Percentiles rank a stretch among this genome's conserved stretches.
These are phyloP conservation scores for Alternaria novae-zelandiae DNA, from an alignment of 2,329 filamentous ascomycete genomes.

Conservation along the genomic window DNA sequence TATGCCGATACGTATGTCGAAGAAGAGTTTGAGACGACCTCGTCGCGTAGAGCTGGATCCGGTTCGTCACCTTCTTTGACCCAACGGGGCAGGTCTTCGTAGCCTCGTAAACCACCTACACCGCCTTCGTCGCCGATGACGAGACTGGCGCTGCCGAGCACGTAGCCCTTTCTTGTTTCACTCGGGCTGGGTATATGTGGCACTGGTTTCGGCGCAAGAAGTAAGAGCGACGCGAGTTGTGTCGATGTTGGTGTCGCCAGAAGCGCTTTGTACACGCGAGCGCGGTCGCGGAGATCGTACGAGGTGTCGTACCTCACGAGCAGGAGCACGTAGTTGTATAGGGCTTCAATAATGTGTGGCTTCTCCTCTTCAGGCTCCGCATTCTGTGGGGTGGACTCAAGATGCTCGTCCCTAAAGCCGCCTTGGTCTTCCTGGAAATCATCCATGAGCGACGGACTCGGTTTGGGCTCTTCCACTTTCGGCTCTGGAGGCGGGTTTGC, in stretches of 20 bases:
- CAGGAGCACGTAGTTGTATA: slow-evolving; percentile 86
- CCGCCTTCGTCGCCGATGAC: slow-evolving; percentile 80
- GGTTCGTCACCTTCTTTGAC: slow-evolving; percentile 81
- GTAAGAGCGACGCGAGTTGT: slow-evolving; percentile 86
- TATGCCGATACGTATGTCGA: slow-evolving; percentile 39
- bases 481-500: slow-evolving; percentile 56
- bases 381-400: slow-evolving; percentile 21
- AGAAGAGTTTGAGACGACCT: slow-evolving; percentile 39
- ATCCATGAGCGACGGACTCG: slow-evolving; percentile 30
- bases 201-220: slow-evolving; percentile 92
- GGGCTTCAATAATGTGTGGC: slow-evolving; percentile 72
- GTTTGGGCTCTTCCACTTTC: slow-evolving; percentile 40
- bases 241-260: slow-evolving; percentile 75
- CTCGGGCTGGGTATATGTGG: slow-evolving; percentile 90
- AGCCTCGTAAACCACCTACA: slow-evolving; percentile 72
- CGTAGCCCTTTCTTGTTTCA: slow-evolving; percentile 77
- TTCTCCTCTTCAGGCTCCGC: slow-evolving; percentile 40
- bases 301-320: slow-evolving; percentile 92
- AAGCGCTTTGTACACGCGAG: slow-evolving; percentile 85
- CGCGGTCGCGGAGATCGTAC: slow-evolving; percentile 91
- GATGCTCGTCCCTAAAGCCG: slow-evolving; percentile 39
- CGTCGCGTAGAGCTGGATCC: slow-evolving; percentile 73
- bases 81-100: slow-evolving; percentile 85
- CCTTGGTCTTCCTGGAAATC: slow-evolving; percentile 45
- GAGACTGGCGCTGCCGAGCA: slow-evolving; percentile 83